Conservation (phyloP, 805 yeast genomes). For the Yamadazyma akitaensis region DNA sequence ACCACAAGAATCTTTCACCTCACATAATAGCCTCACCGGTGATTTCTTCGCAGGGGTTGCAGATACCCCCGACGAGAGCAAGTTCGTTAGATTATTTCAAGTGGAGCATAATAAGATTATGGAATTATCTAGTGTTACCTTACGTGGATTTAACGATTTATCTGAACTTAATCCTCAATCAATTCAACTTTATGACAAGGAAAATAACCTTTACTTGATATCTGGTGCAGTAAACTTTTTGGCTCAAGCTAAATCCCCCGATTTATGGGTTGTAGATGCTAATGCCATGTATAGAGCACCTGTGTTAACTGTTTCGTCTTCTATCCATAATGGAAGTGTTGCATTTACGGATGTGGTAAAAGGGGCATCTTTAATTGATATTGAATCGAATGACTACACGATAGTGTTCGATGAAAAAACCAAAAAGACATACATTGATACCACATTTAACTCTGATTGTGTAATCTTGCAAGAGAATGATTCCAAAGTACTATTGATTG, state of each 20-base stretch:
- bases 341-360: slow-evolving; percentile 19
- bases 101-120: slow-evolving; percentile 10
- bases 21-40: background rate
- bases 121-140: slow-evolving; percentile 8
- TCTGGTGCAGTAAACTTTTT: slow-evolving; percentile 18
- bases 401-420: background rate
- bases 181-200: slow-evolving; percentile 13
- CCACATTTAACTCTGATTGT: slow-evolving; percentile 6
- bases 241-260: slow-evolving; percentile 4
- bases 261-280: slow-evolving; percentile 15
- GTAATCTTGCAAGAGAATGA: background rate
- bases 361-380: slow-evolving; percentile 11
- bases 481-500: slow-evolving; percentile 13
- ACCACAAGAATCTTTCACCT: background rate
- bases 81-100: slow-evolving; percentile 10
- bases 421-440: background rate
- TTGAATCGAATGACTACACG: too few relatives aligned
- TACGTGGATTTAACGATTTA: slow-evolving; percentile 13
- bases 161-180: slow-evolving; percentile 13
- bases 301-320: slow-evolving; percentile 9
- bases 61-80: background rate
- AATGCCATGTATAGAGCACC: slow-evolving; percentile 11
- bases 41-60: background rate
- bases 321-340: background rate
- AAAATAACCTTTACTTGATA: slow-evolving; percentile 13